phyloP scores from a whole-genome alignment of 495 filamentous ascomycete species.

The Penicillium odoratum region DNA sequence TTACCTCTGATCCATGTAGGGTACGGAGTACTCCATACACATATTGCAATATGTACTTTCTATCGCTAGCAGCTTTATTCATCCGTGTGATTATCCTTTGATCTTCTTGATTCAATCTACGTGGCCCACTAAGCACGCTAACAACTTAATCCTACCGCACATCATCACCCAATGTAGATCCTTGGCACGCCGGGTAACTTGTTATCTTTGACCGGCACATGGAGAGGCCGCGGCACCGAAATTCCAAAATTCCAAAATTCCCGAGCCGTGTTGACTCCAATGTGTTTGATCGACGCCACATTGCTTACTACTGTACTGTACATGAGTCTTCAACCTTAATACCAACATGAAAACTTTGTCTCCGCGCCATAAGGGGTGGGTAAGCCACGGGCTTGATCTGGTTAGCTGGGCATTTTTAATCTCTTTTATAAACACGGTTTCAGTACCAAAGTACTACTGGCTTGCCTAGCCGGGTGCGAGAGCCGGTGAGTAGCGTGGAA shows the following conservation, averaged over 20 bases:
- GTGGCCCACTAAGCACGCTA: constrained; percentile 12
- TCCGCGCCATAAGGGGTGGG: no score
- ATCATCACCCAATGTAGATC: constrained; percentile 12
- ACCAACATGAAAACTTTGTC: background rate
- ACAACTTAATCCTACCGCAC: constrained; percentile 3
- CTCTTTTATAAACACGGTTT: no score
- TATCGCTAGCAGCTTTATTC: constrained; percentile 19
- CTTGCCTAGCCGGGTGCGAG: background rate
- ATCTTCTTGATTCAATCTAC: constrained; percentile 10
- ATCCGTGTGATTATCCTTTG: constrained; percentile 17
- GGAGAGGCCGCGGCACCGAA: background rate
- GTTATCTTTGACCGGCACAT: background rate
- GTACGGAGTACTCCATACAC: no score
- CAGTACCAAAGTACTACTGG: background rate
- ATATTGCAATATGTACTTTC: constrained; percentile 2
- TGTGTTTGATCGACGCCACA: constrained; percentile 1
- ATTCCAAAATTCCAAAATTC: background rate
- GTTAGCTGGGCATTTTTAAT: no score
- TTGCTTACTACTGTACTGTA: background rate
- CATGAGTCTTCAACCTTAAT: background rate
- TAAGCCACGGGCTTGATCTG: no score
- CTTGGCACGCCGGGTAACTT: constrained; percentile 11
- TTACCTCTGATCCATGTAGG: background rate
- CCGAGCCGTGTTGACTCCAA: background rate
- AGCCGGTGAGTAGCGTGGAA: constrained; percentile 5